These are phyloP conservation scores for Rheum nobile DNA, from an alignment of 148 eudicot genomes.

Conservation along the genomic window DNA sequence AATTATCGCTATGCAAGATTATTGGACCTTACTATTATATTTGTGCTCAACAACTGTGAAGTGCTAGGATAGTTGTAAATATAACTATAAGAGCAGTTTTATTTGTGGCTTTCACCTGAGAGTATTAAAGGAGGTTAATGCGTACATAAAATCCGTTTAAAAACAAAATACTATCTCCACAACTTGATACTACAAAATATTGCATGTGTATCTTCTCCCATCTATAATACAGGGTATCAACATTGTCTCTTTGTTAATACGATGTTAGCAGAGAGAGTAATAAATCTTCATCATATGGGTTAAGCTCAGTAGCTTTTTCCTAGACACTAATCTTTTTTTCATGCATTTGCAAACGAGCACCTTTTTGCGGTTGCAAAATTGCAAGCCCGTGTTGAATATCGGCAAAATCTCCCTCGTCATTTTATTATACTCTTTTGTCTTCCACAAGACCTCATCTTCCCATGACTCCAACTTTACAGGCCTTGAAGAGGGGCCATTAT, in stretches of 20 bases:
- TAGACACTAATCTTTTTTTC: slow-evolving; percentile 95
- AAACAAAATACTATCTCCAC: slow-evolving; percentile 86
- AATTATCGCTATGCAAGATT: too few species aligned
- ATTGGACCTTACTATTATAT: too few species aligned
- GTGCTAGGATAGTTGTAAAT: too few species aligned
- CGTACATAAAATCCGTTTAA: too few species aligned
- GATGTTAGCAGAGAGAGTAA: slow-evolving; percentile 60
- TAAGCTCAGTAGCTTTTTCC: slow-evolving; percentile 88
- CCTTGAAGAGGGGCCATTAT: slow-evolving; percentile 16
- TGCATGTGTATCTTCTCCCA: slow-evolving; percentile 81
- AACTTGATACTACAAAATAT: slow-evolving; percentile 62
- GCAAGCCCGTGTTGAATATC: slow-evolving; percentile 90
- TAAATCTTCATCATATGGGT: slow-evolving; percentile 78
- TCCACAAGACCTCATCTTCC: slow-evolving; percentile 86
- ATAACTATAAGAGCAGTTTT: too few species aligned
- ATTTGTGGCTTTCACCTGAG: too few species aligned
- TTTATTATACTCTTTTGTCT: slow-evolving; percentile 80
- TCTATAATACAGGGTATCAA: slow-evolving; percentile 56
- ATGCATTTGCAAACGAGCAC: slow-evolving; percentile 83
- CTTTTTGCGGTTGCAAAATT: slow-evolving; percentile 75
- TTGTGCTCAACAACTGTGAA: too few species aligned
- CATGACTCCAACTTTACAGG: slow-evolving; percentile 58
- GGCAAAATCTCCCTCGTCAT: slow-evolving; percentile 79
- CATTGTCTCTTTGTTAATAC: slow-evolving; percentile 61
- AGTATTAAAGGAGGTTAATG: too few species aligned